Conservation (phyloP, 2,329 filamentous ascomycete genomes). For the Ophiocordyceps camponoti-rufipedis region DNA sequence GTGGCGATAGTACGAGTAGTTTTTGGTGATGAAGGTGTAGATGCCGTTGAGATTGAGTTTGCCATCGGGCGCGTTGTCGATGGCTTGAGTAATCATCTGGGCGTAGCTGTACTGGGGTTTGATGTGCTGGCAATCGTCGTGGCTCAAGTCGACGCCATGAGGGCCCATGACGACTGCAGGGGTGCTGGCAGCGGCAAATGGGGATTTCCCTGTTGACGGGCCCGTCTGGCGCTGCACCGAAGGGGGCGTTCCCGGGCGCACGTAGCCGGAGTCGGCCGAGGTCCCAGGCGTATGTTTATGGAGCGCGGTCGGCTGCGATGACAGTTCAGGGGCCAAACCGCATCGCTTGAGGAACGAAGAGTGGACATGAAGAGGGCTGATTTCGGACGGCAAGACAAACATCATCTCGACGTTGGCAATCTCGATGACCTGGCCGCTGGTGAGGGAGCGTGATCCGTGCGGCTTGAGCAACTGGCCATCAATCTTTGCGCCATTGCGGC, state of each 20-base stretch:
- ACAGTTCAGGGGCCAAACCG: constrained; percentile 23
- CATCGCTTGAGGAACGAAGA: constrained; percentile 52
- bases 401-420: constrained; percentile 95
- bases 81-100: constrained; percentile 91
- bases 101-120: constrained; percentile 96
- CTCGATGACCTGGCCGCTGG: constrained; percentile 80
- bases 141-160: constrained; percentile 54
- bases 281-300: constrained; percentile 30
- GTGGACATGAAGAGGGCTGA: constrained; percentile 47
- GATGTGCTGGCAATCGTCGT: constrained; percentile 71
- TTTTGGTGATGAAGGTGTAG: constrained; percentile 78
- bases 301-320: constrained; percentile 9
- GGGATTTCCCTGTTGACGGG: constrained; percentile 9
- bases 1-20: constrained; percentile 85
- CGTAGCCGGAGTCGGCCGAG: constrained; percentile 41
- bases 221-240: constrained; percentile 18
- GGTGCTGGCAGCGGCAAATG: constrained; percentile 14
- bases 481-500: constrained; percentile 77
- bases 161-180: constrained; percentile 20
- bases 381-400: constrained; percentile 76
- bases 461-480: constrained; percentile 56
- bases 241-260: constrained; percentile 41
- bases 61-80: constrained; percentile 69
- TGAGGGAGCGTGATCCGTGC: constrained; percentile 45
- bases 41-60: constrained; percentile 85